Conservation (phyloP, 2,329 filamentous ascomycete genomes). For the Xylaria sp. region DNA sequence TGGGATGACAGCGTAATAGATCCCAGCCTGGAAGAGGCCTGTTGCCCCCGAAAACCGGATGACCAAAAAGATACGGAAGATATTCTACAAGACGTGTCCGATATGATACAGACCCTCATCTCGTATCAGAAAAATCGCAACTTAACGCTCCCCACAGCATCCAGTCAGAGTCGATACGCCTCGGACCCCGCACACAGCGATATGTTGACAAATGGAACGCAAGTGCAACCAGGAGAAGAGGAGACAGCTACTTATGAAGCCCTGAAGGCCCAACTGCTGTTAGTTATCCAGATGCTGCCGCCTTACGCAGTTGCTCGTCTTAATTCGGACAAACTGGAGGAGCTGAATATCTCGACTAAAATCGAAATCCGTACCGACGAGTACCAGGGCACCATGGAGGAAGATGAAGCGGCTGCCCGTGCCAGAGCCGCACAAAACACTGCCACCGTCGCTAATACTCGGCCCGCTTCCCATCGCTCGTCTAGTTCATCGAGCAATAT, state of each 20-base stretch:
- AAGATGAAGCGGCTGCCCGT: constrained; percentile 75
- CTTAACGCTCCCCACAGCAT: constrained; percentile 68
- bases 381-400: constrained; percentile 83
- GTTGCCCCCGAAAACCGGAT: constrained; percentile 61
- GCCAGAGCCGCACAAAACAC: constrained; percentile 56
- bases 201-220: constrained; percentile 73
- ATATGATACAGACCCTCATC: constrained; percentile 78
- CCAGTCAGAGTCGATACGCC: constrained; percentile 69
- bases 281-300: constrained; percentile 80
- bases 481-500: constrained; percentile 56
- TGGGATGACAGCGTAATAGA: constrained; percentile 70
- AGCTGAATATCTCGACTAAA: constrained; percentile 83
- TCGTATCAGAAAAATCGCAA: constrained; percentile 85
- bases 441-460: constrained; percentile 52
- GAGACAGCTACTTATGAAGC: constrained; percentile 74
- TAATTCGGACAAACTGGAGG: constrained; percentile 85
- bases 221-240: constrained; percentile 73
- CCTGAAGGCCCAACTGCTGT: constrained; percentile 77
- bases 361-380: constrained; percentile 78
- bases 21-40: constrained; percentile 65
- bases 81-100: constrained; percentile 77
- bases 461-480: constrained; percentile 52
- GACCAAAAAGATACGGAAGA: constrained; percentile 74
- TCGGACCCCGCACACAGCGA: constrained; percentile 73
- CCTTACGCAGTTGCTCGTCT: constrained; percentile 88